Base-by-base conservation (phyloP, 768 basidiomycete genomes). In the Trametes cinnabarina region DNA sequence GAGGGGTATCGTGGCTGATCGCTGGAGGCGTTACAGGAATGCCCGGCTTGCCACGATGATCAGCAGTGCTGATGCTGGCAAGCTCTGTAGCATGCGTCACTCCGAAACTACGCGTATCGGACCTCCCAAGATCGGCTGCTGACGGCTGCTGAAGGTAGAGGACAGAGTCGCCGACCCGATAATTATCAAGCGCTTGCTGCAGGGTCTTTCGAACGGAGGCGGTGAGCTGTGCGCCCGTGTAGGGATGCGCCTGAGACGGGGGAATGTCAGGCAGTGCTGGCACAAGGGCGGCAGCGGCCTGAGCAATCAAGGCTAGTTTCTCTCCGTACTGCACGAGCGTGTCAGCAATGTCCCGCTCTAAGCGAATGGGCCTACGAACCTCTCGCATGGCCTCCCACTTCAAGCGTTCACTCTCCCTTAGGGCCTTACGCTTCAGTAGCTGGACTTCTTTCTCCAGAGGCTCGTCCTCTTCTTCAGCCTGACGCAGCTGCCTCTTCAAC, bases 341-440 rank as follows among this genome's bases (percentile, higher is more conserved):
- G 34, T 55, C 25, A 62, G 8, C 8, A 66, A 51, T 58, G 42
- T 47, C 39, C 46, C 14, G 8, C 25, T 11, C 42, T 35, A 22
- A 32, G 10, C 40, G 60, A 60, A 46, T 15, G 48, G 51, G 12
- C 25, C 22, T 2, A 65, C 67, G 53, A 65, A 90, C 91, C 83
- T 94, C 92, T 67, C 83, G 79, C 49, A 92, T 72, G 11, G 92
- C 92, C 41, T 87, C 83, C 90, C 92, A 94, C 64, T 90, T 92
- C 40, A 77, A 68, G 44, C 77, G 74, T 67, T 93, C 92, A 69
- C 88, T 90, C 65, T 92, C 90, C 49, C 79, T 76, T 50, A 92
- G 65, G 0, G 84, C 89, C 69, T 89, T 91, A 43, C 92, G 79
- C 74, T 90, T 88, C 69, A 92, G 61, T 35, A 91, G 69, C 53